A percentile compares a stretch with the other conserved stretches of the same genome.
phyloP scores from a whole-genome alignment of 1,284 basidiomycete genomes.

The Ganoderma resinaceum region DNA sequence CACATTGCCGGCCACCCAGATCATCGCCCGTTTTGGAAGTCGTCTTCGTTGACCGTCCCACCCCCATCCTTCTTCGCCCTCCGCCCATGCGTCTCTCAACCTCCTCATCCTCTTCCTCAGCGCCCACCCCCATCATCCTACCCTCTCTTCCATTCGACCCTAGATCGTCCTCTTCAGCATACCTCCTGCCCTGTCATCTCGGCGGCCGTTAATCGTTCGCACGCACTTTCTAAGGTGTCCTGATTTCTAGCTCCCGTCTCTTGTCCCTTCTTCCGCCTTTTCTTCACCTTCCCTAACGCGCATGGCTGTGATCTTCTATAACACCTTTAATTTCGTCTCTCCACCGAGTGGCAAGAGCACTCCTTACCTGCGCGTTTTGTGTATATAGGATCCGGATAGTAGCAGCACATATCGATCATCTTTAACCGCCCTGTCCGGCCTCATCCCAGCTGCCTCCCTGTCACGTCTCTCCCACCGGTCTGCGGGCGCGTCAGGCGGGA shows the following conservation, averaged over 20 bases:
- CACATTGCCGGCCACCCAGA: not conserved
- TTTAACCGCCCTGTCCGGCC: not conserved
- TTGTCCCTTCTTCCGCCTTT: not conserved
- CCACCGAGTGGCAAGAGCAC: not conserved
- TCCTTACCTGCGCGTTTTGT: not conserved
- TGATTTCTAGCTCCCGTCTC: not conserved
- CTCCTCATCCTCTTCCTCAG: not conserved
- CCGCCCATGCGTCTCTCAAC: not conserved
- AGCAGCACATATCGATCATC: not conserved
- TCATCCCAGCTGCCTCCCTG: not conserved
- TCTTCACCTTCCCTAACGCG: not conserved
- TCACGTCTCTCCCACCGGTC: not conserved
- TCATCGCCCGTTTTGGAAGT: not conserved
- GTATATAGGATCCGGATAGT: not conserved
- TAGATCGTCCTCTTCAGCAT: not conserved
- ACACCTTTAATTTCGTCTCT: not conserved
- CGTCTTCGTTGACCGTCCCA: not conserved
- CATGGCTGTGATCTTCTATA: not conserved
- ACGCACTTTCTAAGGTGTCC: not conserved
- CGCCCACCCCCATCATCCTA: not conserved
- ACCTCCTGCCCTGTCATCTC: not conserved
- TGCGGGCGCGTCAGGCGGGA: not conserved
- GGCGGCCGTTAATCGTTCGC: not conserved
- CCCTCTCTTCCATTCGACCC: not conserved
- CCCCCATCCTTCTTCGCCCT: not conserved